Evolutionary conservation across 2,329 filamentous ascomycete species (phyloP), one percentile per base, ranked within the genome.

Genomic region (Leptosphaerulina australis): DNA sequence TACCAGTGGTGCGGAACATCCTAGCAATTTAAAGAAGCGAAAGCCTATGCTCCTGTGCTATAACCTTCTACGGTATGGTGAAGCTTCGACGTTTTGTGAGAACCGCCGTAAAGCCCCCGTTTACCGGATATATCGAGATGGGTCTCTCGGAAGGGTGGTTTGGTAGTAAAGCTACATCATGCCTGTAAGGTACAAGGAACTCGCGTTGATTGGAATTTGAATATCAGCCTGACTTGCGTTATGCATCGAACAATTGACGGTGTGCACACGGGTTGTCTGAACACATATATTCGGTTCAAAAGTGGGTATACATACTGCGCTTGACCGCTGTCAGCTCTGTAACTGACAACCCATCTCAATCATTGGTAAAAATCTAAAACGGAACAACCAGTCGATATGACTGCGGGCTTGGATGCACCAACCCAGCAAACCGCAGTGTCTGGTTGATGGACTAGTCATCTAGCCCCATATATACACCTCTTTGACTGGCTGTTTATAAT

Each of bases 31-130:
- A n/a, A 37, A 10, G 40, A 41, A 51, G 18, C 40, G 41, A 39
- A 15, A 38, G 31, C 21, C 33, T 37, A 38, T 40, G 39, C 34
- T 15, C 30, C 34, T 58, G 49, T 50, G 30, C 26, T 50, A 38
- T 17, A 38, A 24, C 21, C 52, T 56, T 56, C 53, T 53, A 39
- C 44, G 44, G 51, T 49, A 50, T 45, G 26, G 25, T 18, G 30
- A 48, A 44, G 36, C 36, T 53, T 58, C 55, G 46, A 44, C 52
- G 25, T 45, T 55, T 44, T 40, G 48, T n/a, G 41, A 53, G 26
- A 44, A 26, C 22, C 20, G 40, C 58, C 55, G 62, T 20, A 44
- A 39, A 54, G 47, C 30, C 31, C 46, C 52, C 55, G 48, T 54
- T 48, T 55, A 18, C 33, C 37, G 60, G 59, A 31, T 22, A n/a